Evolutionary conservation across 495 filamentous ascomycete species (phyloP).

Genomic region (Lepraria neglecta): DNA sequence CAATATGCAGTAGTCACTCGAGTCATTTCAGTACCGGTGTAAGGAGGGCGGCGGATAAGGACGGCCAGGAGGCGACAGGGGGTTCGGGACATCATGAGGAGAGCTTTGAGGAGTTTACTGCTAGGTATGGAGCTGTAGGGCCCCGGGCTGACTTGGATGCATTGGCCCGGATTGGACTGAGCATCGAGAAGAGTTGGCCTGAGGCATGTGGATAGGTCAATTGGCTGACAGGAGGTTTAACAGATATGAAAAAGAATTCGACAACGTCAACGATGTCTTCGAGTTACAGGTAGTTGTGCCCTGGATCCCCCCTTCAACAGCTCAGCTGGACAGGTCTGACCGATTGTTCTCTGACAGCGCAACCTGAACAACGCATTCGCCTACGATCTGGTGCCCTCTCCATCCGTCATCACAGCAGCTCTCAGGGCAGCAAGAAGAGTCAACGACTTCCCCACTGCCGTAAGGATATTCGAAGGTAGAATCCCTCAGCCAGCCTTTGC

Average conservation of each 20-base stretch:
- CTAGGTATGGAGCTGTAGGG: conserved; percentile 61
- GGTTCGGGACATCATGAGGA: conserved; percentile 67
- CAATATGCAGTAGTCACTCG: conserved; percentile 1
- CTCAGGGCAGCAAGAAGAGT: conserved; percentile 88
- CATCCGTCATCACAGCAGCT: conserved; percentile 85
- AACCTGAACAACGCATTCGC: conserved; percentile 99
- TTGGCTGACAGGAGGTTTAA: conserved; percentile 32
- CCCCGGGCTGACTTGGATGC: not conserved
- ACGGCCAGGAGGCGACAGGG: conserved; percentile 22
- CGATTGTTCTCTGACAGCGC: conserved; percentile 50
- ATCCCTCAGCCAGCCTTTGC: conserved; percentile 12
- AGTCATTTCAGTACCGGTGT: conserved; percentile 27
- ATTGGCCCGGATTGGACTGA: not conserved
- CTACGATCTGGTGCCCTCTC: conserved; percentile 97
- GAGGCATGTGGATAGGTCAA: conserved; percentile 7
- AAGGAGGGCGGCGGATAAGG: conserved; percentile 20
- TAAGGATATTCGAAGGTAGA: conserved; percentile 95
- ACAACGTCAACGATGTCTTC: conserved; percentile 95
- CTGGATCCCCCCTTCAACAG: not conserved
- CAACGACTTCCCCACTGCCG: conserved; percentile 97
- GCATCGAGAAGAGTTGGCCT: not conserved
- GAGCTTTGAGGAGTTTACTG: conserved; percentile 98
- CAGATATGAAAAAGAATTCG: conserved; percentile 99
- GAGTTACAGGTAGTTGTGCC: conserved; percentile 83
- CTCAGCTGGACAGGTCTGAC: not conserved